A percentile compares a stretch with the other conserved stretches of the same genome.
phyloP scores from a whole-genome alignment of 192 early-diverging fungal species.

The Geranomyces michiganensis region DNA sequence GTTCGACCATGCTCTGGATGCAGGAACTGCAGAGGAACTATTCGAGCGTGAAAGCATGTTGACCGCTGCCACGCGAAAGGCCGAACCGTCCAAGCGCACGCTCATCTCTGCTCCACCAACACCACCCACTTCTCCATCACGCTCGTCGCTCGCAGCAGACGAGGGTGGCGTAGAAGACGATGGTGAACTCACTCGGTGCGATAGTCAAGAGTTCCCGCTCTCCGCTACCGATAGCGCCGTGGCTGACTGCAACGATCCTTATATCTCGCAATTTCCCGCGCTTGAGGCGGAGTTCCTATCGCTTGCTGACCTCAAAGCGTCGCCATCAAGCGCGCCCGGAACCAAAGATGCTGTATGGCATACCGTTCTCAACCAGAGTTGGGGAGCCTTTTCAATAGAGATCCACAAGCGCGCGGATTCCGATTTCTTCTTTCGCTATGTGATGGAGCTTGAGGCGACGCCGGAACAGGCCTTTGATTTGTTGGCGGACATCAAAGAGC shows the following conservation, averaged over 20 bases:
- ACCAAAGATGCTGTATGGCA: slow-evolving; percentile 8
- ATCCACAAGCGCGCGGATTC: slow-evolving; percentile 31
- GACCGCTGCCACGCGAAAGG: neutral
- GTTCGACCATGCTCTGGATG: slow-evolving; percentile 9
- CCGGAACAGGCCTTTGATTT: slow-evolving; percentile 51
- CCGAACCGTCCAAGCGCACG: neutral
- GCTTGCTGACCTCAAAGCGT: slow-evolving; percentile 16
- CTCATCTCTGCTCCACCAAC: neutral
- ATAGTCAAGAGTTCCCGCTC: neutral
- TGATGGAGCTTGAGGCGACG: slow-evolving; percentile 43
- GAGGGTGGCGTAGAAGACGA: neutral
- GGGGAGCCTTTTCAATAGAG: slow-evolving; percentile 28
- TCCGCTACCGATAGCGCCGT: slow-evolving; percentile 6
- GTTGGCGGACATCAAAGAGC: slow-evolving; percentile 34
- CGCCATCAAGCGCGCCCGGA: slow-evolving; percentile 22
- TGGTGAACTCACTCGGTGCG: neutral
- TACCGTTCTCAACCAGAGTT: slow-evolving; percentile 14
- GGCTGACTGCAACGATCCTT: slow-evolving; percentile 21
- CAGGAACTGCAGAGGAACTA: neutral
- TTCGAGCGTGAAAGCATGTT: neutral
- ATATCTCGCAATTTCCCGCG: slow-evolving; percentile 21
- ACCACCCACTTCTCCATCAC: neutral
- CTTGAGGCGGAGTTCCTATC: slow-evolving; percentile 25
- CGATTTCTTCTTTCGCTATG: slow-evolving; percentile 47
- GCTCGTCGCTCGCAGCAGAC: no score